phyloP scores from a whole-genome alignment of 1,284 basidiomycete genomes.

The Puccinia polysora region DNA sequence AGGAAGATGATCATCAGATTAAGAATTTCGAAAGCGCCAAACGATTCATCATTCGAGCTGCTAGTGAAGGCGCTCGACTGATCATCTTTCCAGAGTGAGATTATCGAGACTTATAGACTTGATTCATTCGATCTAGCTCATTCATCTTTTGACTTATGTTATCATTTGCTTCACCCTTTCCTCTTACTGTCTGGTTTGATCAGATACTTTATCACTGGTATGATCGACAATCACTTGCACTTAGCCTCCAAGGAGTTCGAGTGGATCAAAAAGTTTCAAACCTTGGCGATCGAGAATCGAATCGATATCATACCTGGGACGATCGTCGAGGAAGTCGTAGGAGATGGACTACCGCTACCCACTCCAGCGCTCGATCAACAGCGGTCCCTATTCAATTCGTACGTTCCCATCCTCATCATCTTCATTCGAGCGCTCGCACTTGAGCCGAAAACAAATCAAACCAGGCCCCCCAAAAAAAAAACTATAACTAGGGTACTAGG shows the following conservation, averaged over 20 bases:
- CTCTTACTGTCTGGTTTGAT: background rate
- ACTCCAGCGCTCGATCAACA: background rate
- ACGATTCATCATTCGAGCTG: constrained; percentile 12
- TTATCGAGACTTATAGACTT: background rate
- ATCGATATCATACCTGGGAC: constrained; percentile 32
- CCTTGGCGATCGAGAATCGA: constrained; percentile 20
- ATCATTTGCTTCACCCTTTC: too few species aligned
- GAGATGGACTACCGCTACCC: background rate
- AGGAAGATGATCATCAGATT: constrained; percentile 5
- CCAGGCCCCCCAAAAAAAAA: background rate
- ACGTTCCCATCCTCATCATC: background rate
- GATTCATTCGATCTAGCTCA: background rate
- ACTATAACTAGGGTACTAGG: too few species aligned
- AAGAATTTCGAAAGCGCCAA: constrained; percentile 25
- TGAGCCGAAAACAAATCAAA: too few species aligned
- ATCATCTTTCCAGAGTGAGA: constrained; percentile 43
- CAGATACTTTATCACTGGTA: constrained; percentile 40
- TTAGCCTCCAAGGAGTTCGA: constrained; percentile 13
- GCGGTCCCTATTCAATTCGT: constrained; percentile 13
- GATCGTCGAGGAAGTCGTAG: constrained; percentile 21
- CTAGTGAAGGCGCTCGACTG: background rate
- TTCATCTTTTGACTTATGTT: background rate
- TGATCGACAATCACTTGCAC: constrained; percentile 27
- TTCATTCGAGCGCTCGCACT: background rate
- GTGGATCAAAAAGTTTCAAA: constrained; percentile 23